phyloP scores from a whole-genome alignment of 2,329 filamentous ascomycete genomes.

The Geosmithia morbida region DNA sequence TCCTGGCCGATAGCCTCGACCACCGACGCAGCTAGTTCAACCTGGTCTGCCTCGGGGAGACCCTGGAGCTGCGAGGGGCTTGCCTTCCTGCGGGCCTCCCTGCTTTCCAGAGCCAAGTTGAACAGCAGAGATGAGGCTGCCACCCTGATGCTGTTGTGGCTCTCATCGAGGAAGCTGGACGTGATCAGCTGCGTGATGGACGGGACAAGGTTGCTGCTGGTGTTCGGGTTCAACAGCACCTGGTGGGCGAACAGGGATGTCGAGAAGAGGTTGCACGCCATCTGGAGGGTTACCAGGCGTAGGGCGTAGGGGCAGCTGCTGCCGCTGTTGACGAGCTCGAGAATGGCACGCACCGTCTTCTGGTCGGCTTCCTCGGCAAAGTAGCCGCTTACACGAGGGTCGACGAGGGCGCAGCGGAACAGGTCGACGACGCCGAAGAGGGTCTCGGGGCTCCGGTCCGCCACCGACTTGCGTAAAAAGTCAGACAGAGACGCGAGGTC shows the following conservation, averaged over 20 bases:
- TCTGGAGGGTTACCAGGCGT: constrained; percentile 69
- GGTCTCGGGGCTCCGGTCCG: constrained; percentile 42
- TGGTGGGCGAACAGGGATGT: constrained; percentile 55
- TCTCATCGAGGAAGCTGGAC: constrained; percentile 63
- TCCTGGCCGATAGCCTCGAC: constrained; percentile 56
- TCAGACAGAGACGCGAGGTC: constrained; percentile 50
- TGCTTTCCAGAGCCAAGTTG: constrained; percentile 63
- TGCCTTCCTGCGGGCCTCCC: constrained; percentile 30
- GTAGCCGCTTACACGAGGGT: constrained; percentile 66
- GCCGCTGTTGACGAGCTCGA: constrained; percentile 40
- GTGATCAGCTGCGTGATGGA: constrained; percentile 57
- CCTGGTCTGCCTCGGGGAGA: constrained; percentile 55
- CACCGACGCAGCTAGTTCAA: constrained; percentile 69
- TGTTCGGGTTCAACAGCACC: constrained; percentile 32
- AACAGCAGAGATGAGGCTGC: constrained; percentile 73
- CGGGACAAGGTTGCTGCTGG: constrained; percentile 25
- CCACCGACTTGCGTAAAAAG: constrained; percentile 42
- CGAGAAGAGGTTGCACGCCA: constrained; percentile 74
- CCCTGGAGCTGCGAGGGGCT: constrained; percentile 19
- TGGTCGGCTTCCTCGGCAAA: constrained; percentile 64
- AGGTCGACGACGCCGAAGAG: constrained; percentile 81
- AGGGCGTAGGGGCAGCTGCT: constrained; percentile 61
- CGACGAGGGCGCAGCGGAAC: constrained; percentile 61
- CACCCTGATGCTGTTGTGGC: constrained; percentile 60
- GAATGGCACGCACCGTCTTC: constrained; percentile 45